Evolutionary conservation across 2,329 filamentous ascomycete species (phyloP).

Genomic region (Teratosphaeria nubilosa): DNA sequence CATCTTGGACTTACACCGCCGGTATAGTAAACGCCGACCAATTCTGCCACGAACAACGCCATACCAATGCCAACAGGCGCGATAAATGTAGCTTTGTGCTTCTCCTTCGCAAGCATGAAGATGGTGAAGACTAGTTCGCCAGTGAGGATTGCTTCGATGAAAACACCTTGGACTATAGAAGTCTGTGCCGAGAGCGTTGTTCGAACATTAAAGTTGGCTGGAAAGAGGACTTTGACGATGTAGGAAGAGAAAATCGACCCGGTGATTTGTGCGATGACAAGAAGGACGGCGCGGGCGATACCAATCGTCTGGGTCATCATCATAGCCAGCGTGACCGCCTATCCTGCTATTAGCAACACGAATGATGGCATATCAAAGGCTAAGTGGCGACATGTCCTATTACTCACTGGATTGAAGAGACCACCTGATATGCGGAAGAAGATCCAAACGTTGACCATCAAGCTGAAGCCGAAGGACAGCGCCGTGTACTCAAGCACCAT

Average conservation of each 20-base stretch:
- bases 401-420: conserved; percentile 19
- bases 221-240: conserved; percentile 21
- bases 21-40: conserved; percentile 25
- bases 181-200: conserved; percentile 21
- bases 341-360: background rate
- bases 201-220: conserved; percentile 15
- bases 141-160: conserved; percentile 27
- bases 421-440: conserved; percentile 24
- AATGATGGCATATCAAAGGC: background rate
- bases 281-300: conserved; percentile 15
- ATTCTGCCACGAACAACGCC: conserved; percentile 50
- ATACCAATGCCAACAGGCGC: conserved; percentile 64
- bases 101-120: conserved; percentile 28
- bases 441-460: conserved; percentile 24
- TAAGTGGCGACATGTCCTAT: background rate
- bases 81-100: conserved; percentile 38
- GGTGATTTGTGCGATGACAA: conserved; percentile 21
- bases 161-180: conserved; percentile 20
- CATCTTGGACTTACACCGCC: conserved; percentile 12
- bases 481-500: conserved; percentile 21
- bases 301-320: conserved; percentile 16
- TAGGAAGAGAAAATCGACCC: conserved; percentile 22
- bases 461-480: conserved; percentile 22
- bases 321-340: conserved; percentile 23
- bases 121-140: conserved; percentile 22